These are phyloP conservation scores for Aspergillus sp. DNA, from an alignment of 2,329 filamentous ascomycete genomes.

Conservation along the genomic window DNA sequence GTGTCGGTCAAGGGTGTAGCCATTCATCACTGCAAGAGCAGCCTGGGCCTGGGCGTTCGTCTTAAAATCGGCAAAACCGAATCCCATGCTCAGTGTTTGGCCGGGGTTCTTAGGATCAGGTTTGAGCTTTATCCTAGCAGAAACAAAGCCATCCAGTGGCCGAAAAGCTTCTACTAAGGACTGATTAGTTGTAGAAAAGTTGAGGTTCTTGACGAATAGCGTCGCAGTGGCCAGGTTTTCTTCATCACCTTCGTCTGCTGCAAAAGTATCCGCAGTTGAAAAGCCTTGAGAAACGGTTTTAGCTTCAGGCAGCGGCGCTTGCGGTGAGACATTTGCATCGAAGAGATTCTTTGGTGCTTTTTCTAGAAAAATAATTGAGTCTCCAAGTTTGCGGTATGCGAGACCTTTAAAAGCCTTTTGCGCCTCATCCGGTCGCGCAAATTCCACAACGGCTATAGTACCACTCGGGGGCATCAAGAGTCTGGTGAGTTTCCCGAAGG, in stretches of 20 bases:
- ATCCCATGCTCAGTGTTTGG: slow-evolving; percentile 92
- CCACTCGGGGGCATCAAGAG: slow-evolving; percentile 91
- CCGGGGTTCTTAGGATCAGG: slow-evolving; percentile 86
- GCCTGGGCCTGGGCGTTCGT: slow-evolving; percentile 75
- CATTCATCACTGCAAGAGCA: slow-evolving; percentile 83
- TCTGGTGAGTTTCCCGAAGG: slow-evolving; percentile 76
- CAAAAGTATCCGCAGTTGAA: slow-evolving; percentile 43
- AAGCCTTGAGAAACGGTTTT: slow-evolving; percentile 41
- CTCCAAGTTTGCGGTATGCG: slow-evolving; percentile 87
- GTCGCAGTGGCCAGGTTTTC: slow-evolving; percentile 65
- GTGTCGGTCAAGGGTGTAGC: slow-evolving; percentile 82
- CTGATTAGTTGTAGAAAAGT: slow-evolving; percentile 81
- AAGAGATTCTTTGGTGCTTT: slow-evolving; percentile 88
- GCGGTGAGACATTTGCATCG: slow-evolving; percentile 35
- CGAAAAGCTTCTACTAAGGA: slow-evolving; percentile 75
- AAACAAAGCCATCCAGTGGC: slow-evolving; percentile 82
- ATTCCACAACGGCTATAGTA: slow-evolving; percentile 92
- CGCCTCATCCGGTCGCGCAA: slow-evolving; percentile 73
- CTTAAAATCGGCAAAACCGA: slow-evolving; percentile 89
- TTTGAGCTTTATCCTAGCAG: slow-evolving; percentile 89
- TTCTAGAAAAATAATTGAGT: slow-evolving; percentile 88
- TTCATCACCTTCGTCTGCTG: slow-evolving; percentile 40
- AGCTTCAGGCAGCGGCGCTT: slow-evolving; percentile 28
- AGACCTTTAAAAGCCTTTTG: slow-evolving; percentile 80
- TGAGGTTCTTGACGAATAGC: slow-evolving; percentile 89